A percentile compares a stretch with the other conserved stretches of the same genome.
These are phyloP conservation scores for Teratosphaeria zuluensis DNA, from an alignment of 2,329 filamentous ascomycete species.

Conservation along the genomic window DNA sequence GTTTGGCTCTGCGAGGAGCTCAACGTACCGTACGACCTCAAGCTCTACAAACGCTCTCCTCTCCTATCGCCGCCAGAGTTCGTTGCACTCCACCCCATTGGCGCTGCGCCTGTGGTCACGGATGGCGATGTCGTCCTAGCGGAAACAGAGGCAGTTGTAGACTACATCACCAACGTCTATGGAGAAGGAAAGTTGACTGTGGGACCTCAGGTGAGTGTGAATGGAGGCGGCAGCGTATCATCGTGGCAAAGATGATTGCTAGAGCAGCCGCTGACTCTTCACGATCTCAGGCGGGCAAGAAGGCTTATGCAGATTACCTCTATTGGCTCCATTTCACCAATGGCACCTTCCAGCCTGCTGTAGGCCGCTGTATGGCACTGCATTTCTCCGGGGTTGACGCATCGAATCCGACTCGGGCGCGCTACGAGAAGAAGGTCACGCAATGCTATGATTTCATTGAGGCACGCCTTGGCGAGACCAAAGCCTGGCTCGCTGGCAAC, in stretches of 20 bases:
- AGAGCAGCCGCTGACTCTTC: background rate
- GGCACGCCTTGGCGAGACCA: slow-evolving; percentile 34
- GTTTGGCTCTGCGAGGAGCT: slow-evolving; percentile 59
- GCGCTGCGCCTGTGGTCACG: slow-evolving; percentile 51
- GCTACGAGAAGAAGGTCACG: slow-evolving; percentile 27
- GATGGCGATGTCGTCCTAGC: slow-evolving; percentile 46
- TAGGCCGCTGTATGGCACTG: slow-evolving; percentile 25
- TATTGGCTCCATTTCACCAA: slow-evolving; percentile 47
- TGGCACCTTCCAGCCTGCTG: slow-evolving; percentile 27
- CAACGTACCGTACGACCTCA: slow-evolving; percentile 43
- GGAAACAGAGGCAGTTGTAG: slow-evolving; percentile 50
- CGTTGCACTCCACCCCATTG: slow-evolving; percentile 33
- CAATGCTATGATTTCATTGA: slow-evolving; percentile 40
- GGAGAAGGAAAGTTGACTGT: slow-evolving; percentile 42
- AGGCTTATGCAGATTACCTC: slow-evolving; percentile 50
- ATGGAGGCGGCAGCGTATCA: background rate
- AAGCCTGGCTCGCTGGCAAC: slow-evolving; percentile 49
- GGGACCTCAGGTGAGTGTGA: slow-evolving; percentile 18
- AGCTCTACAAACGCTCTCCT: slow-evolving; percentile 39
- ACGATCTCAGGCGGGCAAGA: slow-evolving; percentile 19
- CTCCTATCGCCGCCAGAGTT: slow-evolving; percentile 21
- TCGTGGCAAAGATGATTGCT: background rate
- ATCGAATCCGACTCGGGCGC: slow-evolving; percentile 21
- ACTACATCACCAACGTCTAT: slow-evolving; percentile 52
- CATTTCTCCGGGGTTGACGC: slow-evolving; percentile 15